Conservation (phyloP, 1,139 yeast species). For the Meyerozyma guilliermondii region DNA sequence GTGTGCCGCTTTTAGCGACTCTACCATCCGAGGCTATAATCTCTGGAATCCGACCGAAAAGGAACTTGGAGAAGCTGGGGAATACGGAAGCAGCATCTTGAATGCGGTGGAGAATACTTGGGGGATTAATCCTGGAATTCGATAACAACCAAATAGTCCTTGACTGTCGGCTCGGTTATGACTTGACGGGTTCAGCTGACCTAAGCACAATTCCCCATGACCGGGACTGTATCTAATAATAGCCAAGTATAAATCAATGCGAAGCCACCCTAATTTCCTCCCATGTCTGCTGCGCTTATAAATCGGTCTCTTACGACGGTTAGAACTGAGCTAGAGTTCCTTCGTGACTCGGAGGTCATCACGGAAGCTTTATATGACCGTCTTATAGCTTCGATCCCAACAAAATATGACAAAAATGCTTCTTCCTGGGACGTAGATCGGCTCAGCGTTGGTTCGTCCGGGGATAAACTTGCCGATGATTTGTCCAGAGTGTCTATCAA, state of each 20-base stretch:
- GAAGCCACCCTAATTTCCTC: background rate
- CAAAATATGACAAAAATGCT: constrained; percentile 50
- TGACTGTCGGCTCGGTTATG: background rate
- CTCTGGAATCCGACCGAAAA: constrained; percentile 49
- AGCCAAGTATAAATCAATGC: background rate
- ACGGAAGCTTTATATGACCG: constrained; percentile 52
- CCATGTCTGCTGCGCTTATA: constrained; percentile 55
- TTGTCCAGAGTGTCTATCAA: constrained; percentile 21
- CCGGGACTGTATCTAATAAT: background rate
- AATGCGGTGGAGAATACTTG: background rate
- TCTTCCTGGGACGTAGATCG: constrained; percentile 46
- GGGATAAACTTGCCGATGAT: constrained; percentile 16
- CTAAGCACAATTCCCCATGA: background rate
- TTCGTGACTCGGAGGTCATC: constrained; percentile 73
- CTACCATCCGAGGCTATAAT: constrained; percentile 66
- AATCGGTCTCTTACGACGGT: constrained; percentile 76
- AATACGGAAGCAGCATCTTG: constrained; percentile 1
- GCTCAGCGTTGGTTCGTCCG: constrained; percentile 22
- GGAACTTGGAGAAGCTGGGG: background rate
- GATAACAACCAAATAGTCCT: background rate
- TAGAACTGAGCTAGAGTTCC: constrained; percentile 76
- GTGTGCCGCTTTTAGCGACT: constrained; percentile 74
- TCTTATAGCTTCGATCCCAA: constrained; percentile 52
- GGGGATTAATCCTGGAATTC: background rate
- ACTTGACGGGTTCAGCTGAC: background rate